Evolutionary conservation across 176 grass and related monocot species (phyloP).

Genomic region (Microstegium vimineum): DNA sequence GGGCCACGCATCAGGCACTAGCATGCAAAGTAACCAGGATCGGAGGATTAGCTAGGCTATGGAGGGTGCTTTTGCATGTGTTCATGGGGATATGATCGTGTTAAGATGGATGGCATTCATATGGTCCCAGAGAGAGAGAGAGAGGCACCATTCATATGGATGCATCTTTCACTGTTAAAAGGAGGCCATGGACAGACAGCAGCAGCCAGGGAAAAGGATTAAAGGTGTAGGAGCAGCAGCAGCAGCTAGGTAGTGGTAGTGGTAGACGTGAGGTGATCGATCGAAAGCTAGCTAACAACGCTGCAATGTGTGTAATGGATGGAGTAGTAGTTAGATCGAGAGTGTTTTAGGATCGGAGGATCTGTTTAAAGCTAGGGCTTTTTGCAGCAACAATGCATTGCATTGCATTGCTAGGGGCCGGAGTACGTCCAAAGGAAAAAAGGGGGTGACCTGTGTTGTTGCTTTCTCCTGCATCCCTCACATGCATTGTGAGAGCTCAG

Average conservation of each 20-base stretch:
- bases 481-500: background rate
- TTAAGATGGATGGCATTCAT: background rate
- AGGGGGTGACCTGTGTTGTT: background rate
- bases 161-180: slow-evolving; percentile 25
- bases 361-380: slow-evolving; percentile 9
- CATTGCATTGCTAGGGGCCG: background rate
- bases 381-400: background rate
- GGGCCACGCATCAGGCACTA: background rate
- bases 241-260: background rate
- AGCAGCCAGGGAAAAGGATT: background rate
- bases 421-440: background rate
- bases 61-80: background rate
- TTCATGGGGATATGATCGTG: background rate
- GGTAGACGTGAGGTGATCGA: slow-evolving; percentile 1
- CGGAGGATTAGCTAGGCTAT: background rate
- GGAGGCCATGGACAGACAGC: slow-evolving; percentile 10
- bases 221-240: background rate
- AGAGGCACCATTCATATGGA: background rate
- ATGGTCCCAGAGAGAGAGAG: slow-evolving; percentile 22
- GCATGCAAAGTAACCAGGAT: background rate
- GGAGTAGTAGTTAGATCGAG: background rate
- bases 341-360: background rate
- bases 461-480: slow-evolving; percentile 14
- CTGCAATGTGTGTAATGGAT: background rate
- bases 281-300: background rate